Conservation (phyloP, 306 rosid species). For the Malus orientalis region DNA sequence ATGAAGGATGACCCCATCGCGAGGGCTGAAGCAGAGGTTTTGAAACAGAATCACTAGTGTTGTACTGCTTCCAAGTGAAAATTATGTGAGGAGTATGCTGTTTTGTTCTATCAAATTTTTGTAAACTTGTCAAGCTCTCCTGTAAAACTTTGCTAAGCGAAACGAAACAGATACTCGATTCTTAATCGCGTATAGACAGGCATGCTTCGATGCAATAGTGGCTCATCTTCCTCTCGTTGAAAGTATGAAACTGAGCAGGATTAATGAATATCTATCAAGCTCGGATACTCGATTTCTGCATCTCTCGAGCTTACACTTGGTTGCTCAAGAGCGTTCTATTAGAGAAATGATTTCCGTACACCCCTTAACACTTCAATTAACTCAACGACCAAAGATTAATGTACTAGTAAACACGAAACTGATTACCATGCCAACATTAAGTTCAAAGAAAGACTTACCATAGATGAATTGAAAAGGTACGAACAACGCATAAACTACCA, state of each 20-base stretch:
- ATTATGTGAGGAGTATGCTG: not conserved
- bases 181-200: not conserved
- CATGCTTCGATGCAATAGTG: not conserved
- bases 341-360: not conserved
- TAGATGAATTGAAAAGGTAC: no score
- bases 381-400: no score
- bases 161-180: not conserved
- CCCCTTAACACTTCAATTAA: not conserved
- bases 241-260: not conserved
- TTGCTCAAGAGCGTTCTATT: not conserved
- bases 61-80: not conserved
- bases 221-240: not conserved
- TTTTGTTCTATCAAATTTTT: not conserved
- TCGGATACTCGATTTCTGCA: not conserved
- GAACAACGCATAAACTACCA: no score
- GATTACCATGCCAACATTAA: no score
- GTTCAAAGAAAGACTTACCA: no score
- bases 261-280: not conserved
- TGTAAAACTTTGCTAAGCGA: not conserved
- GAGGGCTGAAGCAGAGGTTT: slow-evolving; percentile 68
- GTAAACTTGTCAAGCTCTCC: not conserved
- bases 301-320: not conserved
- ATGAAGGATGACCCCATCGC: slow-evolving; percentile 73
- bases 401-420: no score
- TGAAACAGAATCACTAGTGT: slow-evolving; percentile 26